Conservation (phyloP, 2,329 filamentous ascomycete species). For the Scedosporium apiospermum region DNA sequence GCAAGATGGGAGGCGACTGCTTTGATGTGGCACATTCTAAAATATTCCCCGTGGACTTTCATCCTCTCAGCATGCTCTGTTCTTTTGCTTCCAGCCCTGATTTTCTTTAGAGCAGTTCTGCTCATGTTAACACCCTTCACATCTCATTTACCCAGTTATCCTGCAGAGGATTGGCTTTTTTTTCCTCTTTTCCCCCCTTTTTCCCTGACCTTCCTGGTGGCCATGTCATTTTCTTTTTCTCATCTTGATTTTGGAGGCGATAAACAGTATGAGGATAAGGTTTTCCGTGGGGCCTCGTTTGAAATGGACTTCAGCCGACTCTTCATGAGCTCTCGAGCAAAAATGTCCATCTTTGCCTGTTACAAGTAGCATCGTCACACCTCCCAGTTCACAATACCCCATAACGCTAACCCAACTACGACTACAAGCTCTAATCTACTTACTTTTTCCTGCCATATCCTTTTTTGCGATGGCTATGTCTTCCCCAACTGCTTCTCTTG, state of each 20-base stretch:
- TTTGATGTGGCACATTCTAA: no score
- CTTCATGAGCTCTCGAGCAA: neutral
- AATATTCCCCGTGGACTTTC: neutral
- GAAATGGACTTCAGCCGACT: neutral
- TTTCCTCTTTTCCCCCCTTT: neutral
- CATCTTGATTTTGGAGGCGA: neutral
- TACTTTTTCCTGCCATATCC: neutral
- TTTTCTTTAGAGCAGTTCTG: neutral
- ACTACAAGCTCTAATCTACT: neutral
- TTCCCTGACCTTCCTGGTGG: neutral
- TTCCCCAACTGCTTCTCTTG: neutral
- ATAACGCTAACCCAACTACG: neutral
- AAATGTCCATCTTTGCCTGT: neutral
- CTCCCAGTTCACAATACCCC: neutral
- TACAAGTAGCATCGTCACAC: neutral
- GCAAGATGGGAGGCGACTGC: no score
- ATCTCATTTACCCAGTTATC: conserved; percentile 1
- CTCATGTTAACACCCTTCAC: neutral
- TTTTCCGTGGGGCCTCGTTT: neutral
- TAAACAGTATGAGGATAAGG: neutral
- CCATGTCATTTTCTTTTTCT: neutral
- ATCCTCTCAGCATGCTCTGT: neutral
- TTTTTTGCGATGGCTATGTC: neutral
- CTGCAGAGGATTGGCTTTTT: neutral
- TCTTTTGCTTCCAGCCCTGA: neutral